Evolutionary conservation across 495 filamentous ascomycete species (phyloP), one percentile per base, ranked within the genome.

Genomic region (Talaromyces stipitatus): DNA sequence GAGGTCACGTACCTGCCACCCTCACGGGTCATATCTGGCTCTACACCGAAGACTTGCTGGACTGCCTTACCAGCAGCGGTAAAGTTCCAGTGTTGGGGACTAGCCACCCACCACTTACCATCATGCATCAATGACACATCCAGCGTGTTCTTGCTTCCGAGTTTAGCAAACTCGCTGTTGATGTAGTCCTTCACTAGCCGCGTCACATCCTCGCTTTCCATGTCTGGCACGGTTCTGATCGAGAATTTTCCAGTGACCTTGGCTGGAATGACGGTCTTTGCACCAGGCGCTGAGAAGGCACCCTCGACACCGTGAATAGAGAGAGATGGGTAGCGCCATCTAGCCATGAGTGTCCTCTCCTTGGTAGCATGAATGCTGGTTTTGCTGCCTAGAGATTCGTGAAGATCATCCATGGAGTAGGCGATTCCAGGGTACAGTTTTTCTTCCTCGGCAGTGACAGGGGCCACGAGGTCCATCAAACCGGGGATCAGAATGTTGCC

Each of bases 41-140:
- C 82, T 47, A 94, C 85, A 18, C 88, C 88, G 75, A 90, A 99
- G 22, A 99, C 95, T 41, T 87, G 81, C 75, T 96, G 83, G 14
- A 92, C 91, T 11, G 94, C 94, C 79, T 96, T 97, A 65, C 84
- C 80, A 8, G 94, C 94, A 20, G 94, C 94, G 23, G 80, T 78
- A 73, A 97, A 99, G 79, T 97, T 99, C 91, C 92, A 96, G 79
- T 97, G 94, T 69, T 94, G 92, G 11, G 94, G 95, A 64, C 84
- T 89, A 20, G 95, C 89, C 24, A 95, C 91, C 94, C 94, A 99
- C 94, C 94, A 99, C 69, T 95, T 96, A 29, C 94, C 94, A 53
- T 84, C 83, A 73, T 99, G 95, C 70, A 88, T 82, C 16, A 92
- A 79, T 60, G 77, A 83, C 20, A 89, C 84, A 62, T 90, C 88